Evolutionary conservation across 768 basidiomycete genomes (phyloP).

Genomic region (Mycena venus): DNA sequence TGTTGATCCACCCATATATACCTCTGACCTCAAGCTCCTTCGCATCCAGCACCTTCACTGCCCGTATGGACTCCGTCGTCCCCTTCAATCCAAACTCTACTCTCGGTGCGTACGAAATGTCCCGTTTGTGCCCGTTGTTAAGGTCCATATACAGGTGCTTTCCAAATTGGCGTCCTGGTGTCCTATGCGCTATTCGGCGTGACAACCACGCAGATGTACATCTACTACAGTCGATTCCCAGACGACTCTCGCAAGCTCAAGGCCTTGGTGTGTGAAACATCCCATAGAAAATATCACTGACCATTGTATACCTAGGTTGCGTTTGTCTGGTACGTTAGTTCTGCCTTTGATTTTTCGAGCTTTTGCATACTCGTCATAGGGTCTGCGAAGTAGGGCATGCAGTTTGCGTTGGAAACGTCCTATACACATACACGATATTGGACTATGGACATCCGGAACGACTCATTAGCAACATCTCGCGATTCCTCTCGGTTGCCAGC

Average conservation of each 20-base stretch:
- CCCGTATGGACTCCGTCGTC: too few species aligned
- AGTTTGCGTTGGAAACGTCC: background rate
- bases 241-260: background rate
- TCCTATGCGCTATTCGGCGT: conserved; percentile 1
- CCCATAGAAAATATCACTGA: background rate
- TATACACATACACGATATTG: background rate
- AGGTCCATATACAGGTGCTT: background rate
- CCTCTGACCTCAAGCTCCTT: too few species aligned
- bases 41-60: too few species aligned
- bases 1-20: too few species aligned
- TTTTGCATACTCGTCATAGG: background rate
- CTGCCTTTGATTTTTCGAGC: background rate
- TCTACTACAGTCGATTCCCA: conserved; percentile 7
- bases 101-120: background rate
- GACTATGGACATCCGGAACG: background rate
- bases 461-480: background rate
- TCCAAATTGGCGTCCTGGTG: conserved; percentile 2
- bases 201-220: background rate
- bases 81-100: background rate
- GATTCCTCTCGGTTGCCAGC: background rate
- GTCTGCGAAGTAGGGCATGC: background rate
- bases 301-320: background rate
- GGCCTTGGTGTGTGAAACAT: background rate
- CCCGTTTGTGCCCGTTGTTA: background rate
- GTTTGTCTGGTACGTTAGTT: background rate